Conservation (phyloP, 805 yeast species). For the Debaryomyces maramus region DNA sequence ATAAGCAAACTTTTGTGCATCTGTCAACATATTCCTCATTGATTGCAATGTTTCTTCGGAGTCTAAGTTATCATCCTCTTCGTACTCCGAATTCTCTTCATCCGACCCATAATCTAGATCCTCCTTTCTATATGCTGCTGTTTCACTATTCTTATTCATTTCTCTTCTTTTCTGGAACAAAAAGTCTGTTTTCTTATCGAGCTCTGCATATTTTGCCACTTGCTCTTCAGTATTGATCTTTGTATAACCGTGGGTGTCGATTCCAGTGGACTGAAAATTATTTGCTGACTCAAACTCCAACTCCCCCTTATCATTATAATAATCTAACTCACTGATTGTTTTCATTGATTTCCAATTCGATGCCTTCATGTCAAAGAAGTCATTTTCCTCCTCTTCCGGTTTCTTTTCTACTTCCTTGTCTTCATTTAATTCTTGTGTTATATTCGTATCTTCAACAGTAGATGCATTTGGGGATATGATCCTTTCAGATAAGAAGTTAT, state of each 20-base stretch:
- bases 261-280: slow-evolving; percentile 35
- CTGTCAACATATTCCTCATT: slow-evolving; percentile 78
- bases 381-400: slow-evolving; percentile 19
- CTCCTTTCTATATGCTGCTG: slow-evolving; percentile 25
- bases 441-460: neutral
- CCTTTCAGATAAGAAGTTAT: slow-evolving; percentile 6
- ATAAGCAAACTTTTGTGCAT: slow-evolving; percentile 87
- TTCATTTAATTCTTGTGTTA: neutral
- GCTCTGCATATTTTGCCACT: slow-evolving; percentile 61
- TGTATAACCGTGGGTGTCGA: slow-evolving; percentile 61
- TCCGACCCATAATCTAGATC: slow-evolving; percentile 18
- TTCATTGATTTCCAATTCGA: slow-evolving; percentile 85
- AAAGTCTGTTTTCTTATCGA: slow-evolving; percentile 54
- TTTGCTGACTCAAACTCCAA: slow-evolving; percentile 43
- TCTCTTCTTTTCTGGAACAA: slow-evolving; percentile 34
- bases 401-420: slow-evolving; percentile 2
- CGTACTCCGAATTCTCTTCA: slow-evolving; percentile 28
- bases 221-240: slow-evolving; percentile 87
- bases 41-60: slow-evolving; percentile 70
- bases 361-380: slow-evolving; percentile 41
- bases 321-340: slow-evolving; percentile 71
- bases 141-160: slow-evolving; percentile 15
- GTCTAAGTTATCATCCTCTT: slow-evolving; percentile 43
- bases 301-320: slow-evolving; percentile 80
- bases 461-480: neutral